phyloP scores from a whole-genome alignment of 177 flowering plant species.

The Tripterygium wilfordii region DNA sequence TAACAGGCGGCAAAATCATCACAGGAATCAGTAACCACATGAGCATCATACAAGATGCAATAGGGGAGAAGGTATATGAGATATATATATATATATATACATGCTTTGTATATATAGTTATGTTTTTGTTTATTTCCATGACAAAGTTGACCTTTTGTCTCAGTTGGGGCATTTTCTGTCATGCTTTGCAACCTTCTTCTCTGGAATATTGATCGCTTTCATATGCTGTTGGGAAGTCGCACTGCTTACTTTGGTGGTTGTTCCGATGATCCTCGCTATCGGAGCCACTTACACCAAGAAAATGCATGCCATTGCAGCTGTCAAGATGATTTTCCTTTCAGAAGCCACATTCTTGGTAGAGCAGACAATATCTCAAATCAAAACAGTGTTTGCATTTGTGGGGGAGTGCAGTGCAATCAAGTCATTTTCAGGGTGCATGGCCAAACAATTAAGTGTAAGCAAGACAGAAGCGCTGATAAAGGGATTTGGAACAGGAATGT shows the following conservation, averaged over 20 bases:
- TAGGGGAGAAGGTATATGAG: conserved; percentile 60
- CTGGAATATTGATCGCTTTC: conserved; percentile 50
- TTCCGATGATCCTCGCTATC: conserved; percentile 46
- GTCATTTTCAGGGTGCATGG: conserved; percentile 43
- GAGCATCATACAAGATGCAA: conserved; percentile 65
- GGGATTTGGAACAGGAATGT: conserved; percentile 62
- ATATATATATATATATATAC: not conserved
- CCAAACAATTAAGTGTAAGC: conserved; percentile 36
- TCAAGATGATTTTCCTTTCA: conserved; percentile 36
- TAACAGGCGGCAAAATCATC: conserved; percentile 53
- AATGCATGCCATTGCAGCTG: conserved; percentile 43
- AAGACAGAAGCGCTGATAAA: conserved; percentile 57
- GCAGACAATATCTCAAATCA: conserved; percentile 69
- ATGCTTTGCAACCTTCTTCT: conserved; percentile 46
- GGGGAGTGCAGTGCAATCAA: conserved; percentile 50
- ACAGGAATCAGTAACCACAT: conserved; percentile 58
- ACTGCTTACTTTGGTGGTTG: conserved; percentile 46
- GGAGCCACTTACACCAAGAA: conserved; percentile 65
- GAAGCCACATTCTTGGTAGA: conserved; percentile 60
- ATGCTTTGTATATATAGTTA: not conserved
- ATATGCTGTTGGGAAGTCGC: conserved; percentile 62
- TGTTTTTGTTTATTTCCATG: no score
- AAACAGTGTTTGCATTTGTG: conserved; percentile 66
- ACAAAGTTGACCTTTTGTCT: not conserved
- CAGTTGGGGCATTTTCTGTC: conserved; percentile 66